Percentiles rank a stretch among this genome's conserved stretches.
These are phyloP conservation scores for Amanita inopinata DNA, from an alignment of 768 basidiomycete genomes.

Conservation along the genomic window DNA sequence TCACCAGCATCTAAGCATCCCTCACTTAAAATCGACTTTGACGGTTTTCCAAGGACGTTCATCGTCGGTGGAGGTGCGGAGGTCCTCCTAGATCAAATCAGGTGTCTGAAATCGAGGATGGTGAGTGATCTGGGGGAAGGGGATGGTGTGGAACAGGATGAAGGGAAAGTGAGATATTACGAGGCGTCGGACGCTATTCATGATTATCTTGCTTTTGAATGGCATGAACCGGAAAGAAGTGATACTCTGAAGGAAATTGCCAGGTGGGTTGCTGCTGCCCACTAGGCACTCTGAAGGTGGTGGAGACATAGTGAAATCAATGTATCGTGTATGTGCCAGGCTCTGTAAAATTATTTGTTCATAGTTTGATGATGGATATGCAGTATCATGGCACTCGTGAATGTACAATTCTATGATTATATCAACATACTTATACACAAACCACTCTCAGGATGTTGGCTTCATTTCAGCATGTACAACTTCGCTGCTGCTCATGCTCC, in stretches of 20 bases:
- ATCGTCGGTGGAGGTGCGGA: slow-evolving; percentile 51
- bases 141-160: slow-evolving; percentile 23
- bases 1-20: slow-evolving; percentile 45
- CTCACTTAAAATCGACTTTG: slow-evolving; percentile 30
- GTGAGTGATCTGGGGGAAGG: slow-evolving; percentile 39
- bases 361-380: too few species aligned
- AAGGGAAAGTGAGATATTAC: slow-evolving; percentile 35
- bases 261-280: slow-evolving; percentile 28
- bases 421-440: too few species aligned
- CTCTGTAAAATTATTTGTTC: background rate
- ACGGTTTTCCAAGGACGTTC: slow-evolving; percentile 51
- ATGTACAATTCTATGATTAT: too few species aligned
- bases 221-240: slow-evolving; percentile 45
- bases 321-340: background rate
- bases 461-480: slow-evolving; percentile 3
- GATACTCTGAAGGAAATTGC: slow-evolving; percentile 38
- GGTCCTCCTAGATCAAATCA: slow-evolving; percentile 42
- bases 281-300: background rate
- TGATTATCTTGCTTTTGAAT: slow-evolving; percentile 40
- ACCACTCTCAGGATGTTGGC: too few species aligned
- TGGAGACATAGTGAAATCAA: background rate
- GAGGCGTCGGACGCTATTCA: slow-evolving; percentile 45
- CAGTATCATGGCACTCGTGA: too few species aligned
- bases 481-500: slow-evolving; percentile 11
- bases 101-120: slow-evolving; percentile 39